Evolutionary conservation across 1,284 basidiomycete species (phyloP).

Genomic region (Ustilago tritici): DNA sequence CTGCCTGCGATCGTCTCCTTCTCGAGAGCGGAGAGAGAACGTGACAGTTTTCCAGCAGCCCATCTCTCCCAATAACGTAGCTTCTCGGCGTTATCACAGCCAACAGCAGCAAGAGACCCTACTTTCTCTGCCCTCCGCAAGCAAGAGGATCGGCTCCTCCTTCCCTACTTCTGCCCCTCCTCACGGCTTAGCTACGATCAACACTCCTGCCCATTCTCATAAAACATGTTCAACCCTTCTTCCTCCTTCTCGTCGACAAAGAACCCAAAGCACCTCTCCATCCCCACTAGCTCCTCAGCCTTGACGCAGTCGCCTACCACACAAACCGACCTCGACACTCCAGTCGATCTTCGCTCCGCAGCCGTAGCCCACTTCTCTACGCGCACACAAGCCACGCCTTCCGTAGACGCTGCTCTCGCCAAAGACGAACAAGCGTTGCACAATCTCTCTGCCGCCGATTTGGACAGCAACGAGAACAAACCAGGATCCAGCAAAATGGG

Average conservation of each 20-base stretch:
- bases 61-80: too few relatives aligned
- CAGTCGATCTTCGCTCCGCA: conserved; percentile 6
- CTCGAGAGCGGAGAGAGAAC: too few relatives aligned
- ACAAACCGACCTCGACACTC: conserved; percentile 17
- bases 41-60: too few relatives aligned
- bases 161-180: neutral
- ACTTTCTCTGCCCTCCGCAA: neutral
- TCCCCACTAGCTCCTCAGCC: conserved; percentile 14
- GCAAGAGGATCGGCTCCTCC: conserved; percentile 1
- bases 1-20: too few relatives aligned
- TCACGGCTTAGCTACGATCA: neutral
- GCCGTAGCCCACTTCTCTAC: conserved; percentile 8
- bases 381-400: conserved; percentile 1
- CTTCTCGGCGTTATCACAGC: conserved; percentile 1
- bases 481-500: conserved; percentile 27
- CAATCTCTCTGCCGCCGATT: conserved; percentile 23
- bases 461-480: neutral
- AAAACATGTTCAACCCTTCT: neutral
- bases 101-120: neutral
- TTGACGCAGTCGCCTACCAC: conserved; percentile 32
- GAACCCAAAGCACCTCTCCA: conserved; percentile 22
- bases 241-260: conserved; percentile 2
- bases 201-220: neutral
- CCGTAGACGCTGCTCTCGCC: conserved; percentile 9
- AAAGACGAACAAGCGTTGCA: conserved; percentile 29